These are phyloP conservation scores for Citrullus amarus DNA, from an alignment of 306 rosid species.

Conservation along the genomic window DNA sequence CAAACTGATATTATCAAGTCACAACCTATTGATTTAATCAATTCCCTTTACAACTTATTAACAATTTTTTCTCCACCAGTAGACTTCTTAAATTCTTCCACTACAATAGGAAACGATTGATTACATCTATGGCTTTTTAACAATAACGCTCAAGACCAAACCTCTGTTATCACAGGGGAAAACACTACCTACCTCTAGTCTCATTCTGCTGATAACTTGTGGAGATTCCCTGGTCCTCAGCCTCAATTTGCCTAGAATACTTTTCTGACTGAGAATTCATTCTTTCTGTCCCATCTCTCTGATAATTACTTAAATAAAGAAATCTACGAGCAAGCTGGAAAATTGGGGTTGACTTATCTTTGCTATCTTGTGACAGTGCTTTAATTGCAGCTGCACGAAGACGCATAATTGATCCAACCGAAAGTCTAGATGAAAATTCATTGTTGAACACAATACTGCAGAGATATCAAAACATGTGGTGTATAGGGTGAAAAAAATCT, in stretches of 20 bases:
- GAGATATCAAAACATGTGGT: conserved; percentile 11
- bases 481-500: conserved; percentile 4
- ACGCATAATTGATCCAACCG: conserved; percentile 66
- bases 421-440: conserved; percentile 78
- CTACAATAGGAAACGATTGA: not conserved
- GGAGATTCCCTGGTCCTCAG: conserved; percentile 13
- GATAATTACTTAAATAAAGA: conserved; percentile 28
- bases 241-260: conserved; percentile 18
- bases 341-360: conserved; percentile 43
- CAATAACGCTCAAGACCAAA: not conserved
- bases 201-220: conserved; percentile 29
- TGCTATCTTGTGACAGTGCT: conserved; percentile 58
- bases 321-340: conserved; percentile 54
- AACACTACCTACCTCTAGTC: conserved; percentile 25
- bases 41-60: not conserved
- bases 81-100: not conserved
- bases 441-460: conserved; percentile 65
- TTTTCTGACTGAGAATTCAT: conserved; percentile 25
- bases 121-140: not conserved
- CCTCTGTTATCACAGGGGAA: not conserved
- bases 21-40: not conserved
- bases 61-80: not conserved
- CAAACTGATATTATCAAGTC: not conserved
- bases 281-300: conserved; percentile 25
- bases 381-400: conserved; percentile 82